Conservation (phyloP, 2,329 filamentous ascomycete genomes). For the Emmonsiellopsis sp. region DNA sequence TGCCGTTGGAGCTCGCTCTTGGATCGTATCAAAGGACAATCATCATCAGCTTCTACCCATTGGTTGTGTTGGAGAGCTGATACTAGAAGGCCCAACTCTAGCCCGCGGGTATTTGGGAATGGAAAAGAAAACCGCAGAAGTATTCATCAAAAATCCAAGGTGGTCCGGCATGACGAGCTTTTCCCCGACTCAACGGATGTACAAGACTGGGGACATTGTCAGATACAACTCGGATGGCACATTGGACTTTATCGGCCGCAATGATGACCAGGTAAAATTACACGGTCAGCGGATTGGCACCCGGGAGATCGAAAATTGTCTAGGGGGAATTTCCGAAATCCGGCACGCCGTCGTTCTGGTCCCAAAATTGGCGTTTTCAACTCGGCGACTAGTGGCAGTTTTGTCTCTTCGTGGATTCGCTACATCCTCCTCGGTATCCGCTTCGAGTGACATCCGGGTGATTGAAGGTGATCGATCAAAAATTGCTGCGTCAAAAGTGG, state of each 20-base stretch:
- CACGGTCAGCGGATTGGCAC: slow-evolving; percentile 76
- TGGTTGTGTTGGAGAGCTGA: slow-evolving; percentile 26
- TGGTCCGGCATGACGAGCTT: slow-evolving; percentile 13
- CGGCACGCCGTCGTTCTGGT: not conserved
- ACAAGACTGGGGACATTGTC: slow-evolving; percentile 78
- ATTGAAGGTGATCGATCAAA: not conserved
- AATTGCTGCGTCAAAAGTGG: not conserved
- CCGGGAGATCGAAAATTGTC: slow-evolving; percentile 64
- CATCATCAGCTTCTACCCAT: slow-evolving; percentile 26
- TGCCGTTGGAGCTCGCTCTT: slow-evolving; percentile 14
- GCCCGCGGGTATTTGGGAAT: slow-evolving; percentile 32
- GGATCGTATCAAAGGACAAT: slow-evolving; percentile 26
- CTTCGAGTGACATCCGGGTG: not conserved
- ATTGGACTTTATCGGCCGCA: slow-evolving; percentile 70
- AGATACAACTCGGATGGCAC: slow-evolving; percentile 55
- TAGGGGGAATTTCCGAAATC: not conserved
- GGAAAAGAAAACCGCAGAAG: slow-evolving; percentile 22
- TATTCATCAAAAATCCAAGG: slow-evolving; percentile 20
- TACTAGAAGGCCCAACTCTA: slow-evolving; percentile 28
- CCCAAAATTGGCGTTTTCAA: not conserved
- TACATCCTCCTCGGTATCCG: not conserved
- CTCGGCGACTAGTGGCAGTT: not conserved
- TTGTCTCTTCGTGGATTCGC: not conserved
- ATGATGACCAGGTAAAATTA: slow-evolving; percentile 75
- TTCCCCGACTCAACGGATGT: slow-evolving; percentile 41